Evolutionary conservation across 805 yeast species (phyloP).

Genomic region (Hanseniaspora lindneri): DNA sequence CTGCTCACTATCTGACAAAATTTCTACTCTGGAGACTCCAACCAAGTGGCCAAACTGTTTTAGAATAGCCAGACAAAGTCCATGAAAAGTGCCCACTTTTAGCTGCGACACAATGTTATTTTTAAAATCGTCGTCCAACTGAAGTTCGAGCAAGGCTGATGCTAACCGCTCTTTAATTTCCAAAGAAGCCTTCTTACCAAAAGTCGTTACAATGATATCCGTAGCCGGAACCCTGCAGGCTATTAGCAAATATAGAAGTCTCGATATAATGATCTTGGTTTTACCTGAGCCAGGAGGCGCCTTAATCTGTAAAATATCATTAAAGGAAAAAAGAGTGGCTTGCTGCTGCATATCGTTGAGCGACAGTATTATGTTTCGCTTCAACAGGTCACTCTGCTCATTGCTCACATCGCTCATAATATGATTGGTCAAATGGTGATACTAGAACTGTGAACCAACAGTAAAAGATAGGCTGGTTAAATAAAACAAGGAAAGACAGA

Average conservation of each 20-base stretch:
- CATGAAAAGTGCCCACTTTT: constrained; percentile 81
- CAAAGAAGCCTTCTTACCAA: constrained; percentile 82
- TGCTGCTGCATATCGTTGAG: constrained; percentile 34
- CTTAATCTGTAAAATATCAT: constrained; percentile 38
- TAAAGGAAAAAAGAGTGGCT: constrained; percentile 36
- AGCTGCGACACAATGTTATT: constrained; percentile 28
- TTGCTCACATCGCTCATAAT: neutral
- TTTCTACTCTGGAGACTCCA: constrained; percentile 36
- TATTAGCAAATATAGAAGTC: constrained; percentile 61
- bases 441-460: no score
- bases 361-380: neutral
- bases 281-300: constrained; percentile 69
- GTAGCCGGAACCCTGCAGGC: constrained; percentile 44
- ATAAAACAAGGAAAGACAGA: no score
- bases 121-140: constrained; percentile 26
- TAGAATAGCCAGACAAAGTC: constrained; percentile 56
- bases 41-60: constrained; percentile 41
- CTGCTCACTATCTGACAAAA: constrained; percentile 58
- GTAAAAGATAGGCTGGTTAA: no score
- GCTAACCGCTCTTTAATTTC: constrained; percentile 64
- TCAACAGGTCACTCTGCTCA: neutral
- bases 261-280: constrained; percentile 66
- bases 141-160: constrained; percentile 27
- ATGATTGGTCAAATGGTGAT: no score
- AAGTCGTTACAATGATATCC: constrained; percentile 71